Conservation (phyloP, 805 yeast species). For the Sugiyamaella lignohabitans region DNA sequence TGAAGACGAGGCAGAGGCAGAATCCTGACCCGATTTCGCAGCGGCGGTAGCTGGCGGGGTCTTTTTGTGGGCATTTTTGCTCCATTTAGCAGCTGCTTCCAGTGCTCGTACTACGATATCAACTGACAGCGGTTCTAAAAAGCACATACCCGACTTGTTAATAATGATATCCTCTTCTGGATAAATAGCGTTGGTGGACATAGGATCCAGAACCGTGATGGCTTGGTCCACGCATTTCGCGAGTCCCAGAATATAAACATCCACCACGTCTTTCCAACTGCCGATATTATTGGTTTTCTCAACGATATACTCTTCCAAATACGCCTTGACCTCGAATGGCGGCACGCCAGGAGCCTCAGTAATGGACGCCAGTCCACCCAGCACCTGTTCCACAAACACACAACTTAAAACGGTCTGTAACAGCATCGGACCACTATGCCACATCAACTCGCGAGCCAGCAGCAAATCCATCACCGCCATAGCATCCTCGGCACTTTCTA, state of each 20-base stretch:
- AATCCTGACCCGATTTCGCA: too few relatives aligned
- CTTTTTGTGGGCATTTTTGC: conserved; percentile 16
- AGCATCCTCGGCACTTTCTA: conserved; percentile 37
- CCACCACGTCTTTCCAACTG: conserved; percentile 20
- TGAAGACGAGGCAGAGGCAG: too few relatives aligned
- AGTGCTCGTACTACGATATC: conserved; percentile 20
- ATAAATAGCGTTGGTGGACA: conserved; percentile 20
- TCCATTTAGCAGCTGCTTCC: conserved; percentile 39
- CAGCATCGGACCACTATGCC: conserved; percentile 72
- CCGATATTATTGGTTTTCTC: conserved; percentile 1
- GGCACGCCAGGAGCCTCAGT: background rate
- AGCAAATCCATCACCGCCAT: conserved; percentile 47
- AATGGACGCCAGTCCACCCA: conserved; percentile 29
- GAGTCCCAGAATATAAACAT: conserved; percentile 23
- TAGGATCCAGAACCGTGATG: conserved; percentile 16
- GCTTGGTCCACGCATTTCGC: conserved; percentile 22
- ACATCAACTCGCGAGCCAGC: conserved; percentile 50
- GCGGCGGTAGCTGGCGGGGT: too few relatives aligned
- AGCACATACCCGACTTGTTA: conserved; percentile 51
- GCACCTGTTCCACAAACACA: conserved; percentile 58
- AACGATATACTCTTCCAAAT: conserved; percentile 7
- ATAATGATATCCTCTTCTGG: conserved; percentile 32
- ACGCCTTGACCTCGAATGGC: background rate
- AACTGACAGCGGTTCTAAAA: conserved; percentile 26
- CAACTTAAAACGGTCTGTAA: conserved; percentile 76